Conservation (phyloP, 352 stramenopile species). For the Thalassiosira mediterranea region DNA sequence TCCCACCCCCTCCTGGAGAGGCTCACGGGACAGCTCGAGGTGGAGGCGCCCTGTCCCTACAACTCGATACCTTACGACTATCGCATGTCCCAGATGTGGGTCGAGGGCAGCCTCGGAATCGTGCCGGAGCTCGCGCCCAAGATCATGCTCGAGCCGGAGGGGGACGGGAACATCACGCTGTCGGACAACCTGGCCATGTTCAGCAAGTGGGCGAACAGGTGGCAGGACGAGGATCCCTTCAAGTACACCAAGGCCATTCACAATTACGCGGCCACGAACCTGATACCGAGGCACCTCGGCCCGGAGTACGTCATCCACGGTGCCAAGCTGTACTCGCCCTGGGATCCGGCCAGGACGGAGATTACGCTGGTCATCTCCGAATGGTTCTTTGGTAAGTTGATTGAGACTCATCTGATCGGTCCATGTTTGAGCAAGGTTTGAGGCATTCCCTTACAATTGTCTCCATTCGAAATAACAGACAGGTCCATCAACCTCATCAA, state of each 20-base stretch:
- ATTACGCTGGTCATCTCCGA: slow-evolving; percentile 63
- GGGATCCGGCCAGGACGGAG: slow-evolving; percentile 55
- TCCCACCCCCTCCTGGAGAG: slow-evolving; percentile 60
- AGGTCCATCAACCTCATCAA: slow-evolving; percentile 50
- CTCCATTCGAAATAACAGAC: too few species aligned
- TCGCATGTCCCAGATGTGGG: slow-evolving; percentile 71
- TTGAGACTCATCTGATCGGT: neutral
- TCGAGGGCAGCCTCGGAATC: slow-evolving; percentile 62
- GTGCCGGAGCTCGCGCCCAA: slow-evolving; percentile 56
- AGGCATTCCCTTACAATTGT: too few species aligned
- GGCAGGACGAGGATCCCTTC: slow-evolving; percentile 46
- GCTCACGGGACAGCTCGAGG: slow-evolving; percentile 65
- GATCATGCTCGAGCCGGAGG: slow-evolving; percentile 71
- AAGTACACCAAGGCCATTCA: slow-evolving; percentile 68
- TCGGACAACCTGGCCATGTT: slow-evolving; percentile 59
- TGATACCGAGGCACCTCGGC: slow-evolving; percentile 63
- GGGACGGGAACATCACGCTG: slow-evolving; percentile 61
- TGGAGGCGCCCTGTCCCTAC: slow-evolving; percentile 65
- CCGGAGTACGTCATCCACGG: slow-evolving; percentile 72
- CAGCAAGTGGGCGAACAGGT: slow-evolving; percentile 55
- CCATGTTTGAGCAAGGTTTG: neutral
- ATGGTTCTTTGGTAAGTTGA: slow-evolving; percentile 51
- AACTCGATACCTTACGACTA: slow-evolving; percentile 77
- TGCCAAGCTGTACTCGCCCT: slow-evolving; percentile 62
- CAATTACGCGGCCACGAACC: slow-evolving; percentile 71